Evolutionary conservation across 2,329 filamentous ascomycete species (phyloP).

Genomic region (Xylaria sp.): DNA sequence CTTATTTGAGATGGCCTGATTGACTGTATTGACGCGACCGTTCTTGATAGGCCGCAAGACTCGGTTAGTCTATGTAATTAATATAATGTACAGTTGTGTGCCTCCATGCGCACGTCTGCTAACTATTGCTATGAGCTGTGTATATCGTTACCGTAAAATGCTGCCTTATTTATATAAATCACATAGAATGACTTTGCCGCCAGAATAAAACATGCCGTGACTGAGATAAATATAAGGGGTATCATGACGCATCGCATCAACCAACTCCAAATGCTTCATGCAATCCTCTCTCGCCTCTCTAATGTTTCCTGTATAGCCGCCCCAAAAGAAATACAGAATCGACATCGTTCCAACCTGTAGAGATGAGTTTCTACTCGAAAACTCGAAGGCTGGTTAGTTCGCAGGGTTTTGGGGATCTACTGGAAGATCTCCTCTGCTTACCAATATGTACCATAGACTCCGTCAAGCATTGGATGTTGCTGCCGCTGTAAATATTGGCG

Average conservation of each 20-base stretch:
- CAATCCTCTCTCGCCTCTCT: slow-evolving; percentile 24
- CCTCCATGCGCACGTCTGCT: not conserved
- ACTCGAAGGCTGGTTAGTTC: slow-evolving; percentile 7
- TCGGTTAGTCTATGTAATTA: slow-evolving; percentile 12
- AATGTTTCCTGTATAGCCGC: not conserved
- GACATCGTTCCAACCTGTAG: slow-evolving; percentile 5
- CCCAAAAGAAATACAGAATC: not conserved
- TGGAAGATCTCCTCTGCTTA: slow-evolving; percentile 14
- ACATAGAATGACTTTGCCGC: slow-evolving; percentile 12
- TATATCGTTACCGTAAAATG: slow-evolving; percentile 19
- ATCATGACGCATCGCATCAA: slow-evolving; percentile 31
- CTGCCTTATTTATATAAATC: slow-evolving; percentile 13
- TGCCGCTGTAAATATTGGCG: not conserved
- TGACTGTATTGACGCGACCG: slow-evolving; percentile 8
- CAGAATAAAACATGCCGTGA: slow-evolving; percentile 7
- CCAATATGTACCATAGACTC: slow-evolving; percentile 1
- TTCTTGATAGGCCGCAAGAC: not conserved
- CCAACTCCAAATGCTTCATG: slow-evolving; percentile 29
- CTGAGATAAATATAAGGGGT: slow-evolving; percentile 15
- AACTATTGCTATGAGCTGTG: slow-evolving; percentile 3
- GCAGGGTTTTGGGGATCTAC: slow-evolving; percentile 2
- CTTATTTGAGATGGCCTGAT: not conserved
- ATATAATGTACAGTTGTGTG: slow-evolving; percentile 25
- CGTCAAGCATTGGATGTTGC: not conserved
- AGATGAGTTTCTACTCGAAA: not conserved